phyloP scores from a whole-genome alignment of 768 basidiomycete species.

The Phylloporus sp. region DNA sequence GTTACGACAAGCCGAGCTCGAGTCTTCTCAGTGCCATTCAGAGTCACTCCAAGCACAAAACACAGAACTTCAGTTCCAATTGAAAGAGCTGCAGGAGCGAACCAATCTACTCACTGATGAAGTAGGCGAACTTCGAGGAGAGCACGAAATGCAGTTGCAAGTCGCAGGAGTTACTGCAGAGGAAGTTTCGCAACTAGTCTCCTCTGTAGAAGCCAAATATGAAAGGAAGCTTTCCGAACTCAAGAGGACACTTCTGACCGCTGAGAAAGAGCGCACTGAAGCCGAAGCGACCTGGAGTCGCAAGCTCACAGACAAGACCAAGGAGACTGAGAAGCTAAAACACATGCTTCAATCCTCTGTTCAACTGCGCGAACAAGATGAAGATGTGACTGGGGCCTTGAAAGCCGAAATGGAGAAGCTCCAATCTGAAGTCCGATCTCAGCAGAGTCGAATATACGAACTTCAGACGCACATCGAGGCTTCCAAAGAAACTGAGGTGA shows the following conservation, averaged over 20 bases:
- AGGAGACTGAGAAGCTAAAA: conserved; percentile 74
- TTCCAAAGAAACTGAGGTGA: conserved; percentile 62
- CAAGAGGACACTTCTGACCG: conserved; percentile 51
- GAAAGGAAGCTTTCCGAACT: conserved; percentile 75
- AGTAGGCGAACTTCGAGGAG: conserved; percentile 57
- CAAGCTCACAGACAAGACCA: conserved; percentile 73
- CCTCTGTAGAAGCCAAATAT: conserved; percentile 70
- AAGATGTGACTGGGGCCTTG: conserved; percentile 45
- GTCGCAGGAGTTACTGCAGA: conserved; percentile 48
- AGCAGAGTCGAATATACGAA: conserved; percentile 55
- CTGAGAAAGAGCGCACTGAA: conserved; percentile 84
- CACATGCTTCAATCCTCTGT: conserved; percentile 52
- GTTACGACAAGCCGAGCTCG: conserved; percentile 83
- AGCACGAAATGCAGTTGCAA: conserved; percentile 44
- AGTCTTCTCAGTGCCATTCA: conserved; percentile 72
- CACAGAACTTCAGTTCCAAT: conserved; percentile 82
- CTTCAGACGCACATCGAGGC: conserved; percentile 47
- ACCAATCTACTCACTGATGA: conserved; percentile 69
- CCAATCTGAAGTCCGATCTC: conserved; percentile 43
- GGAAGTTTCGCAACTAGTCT: conserved; percentile 69
- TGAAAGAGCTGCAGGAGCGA: conserved; percentile 77
- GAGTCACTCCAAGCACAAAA: conserved; percentile 75
- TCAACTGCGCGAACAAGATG: conserved; percentile 58
- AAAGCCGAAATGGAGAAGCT: conserved; percentile 54
- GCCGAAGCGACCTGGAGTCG: conserved; percentile 86